Evolutionary conservation across 345 rosid species (phyloP).

Genomic region (Citrus mangshanensis): DNA sequence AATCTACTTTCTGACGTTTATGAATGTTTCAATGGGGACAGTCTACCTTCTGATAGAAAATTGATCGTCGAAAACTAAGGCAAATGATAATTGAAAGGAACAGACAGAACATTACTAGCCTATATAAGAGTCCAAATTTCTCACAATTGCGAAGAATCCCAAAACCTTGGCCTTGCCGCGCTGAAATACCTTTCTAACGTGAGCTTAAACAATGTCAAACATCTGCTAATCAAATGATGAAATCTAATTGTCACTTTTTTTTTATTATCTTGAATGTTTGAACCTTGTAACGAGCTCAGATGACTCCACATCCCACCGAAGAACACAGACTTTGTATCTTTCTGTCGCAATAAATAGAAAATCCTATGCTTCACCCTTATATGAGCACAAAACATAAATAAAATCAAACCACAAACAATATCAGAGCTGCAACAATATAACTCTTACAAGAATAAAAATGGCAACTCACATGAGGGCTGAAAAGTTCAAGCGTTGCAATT

Average conservation of each 20-base stretch:
- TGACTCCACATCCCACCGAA: constrained; percentile 82
- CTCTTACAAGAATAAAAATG: background rate
- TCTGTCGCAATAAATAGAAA: constrained; percentile 70
- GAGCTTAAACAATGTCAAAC: background rate
- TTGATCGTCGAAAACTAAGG: too few relatives aligned
- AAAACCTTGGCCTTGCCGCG: too few relatives aligned
- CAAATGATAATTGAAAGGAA: too few relatives aligned
- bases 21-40: too few relatives aligned
- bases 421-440: background rate
- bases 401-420: background rate
- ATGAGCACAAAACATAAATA: constrained; percentile 11
- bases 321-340: constrained; percentile 84
- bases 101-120: too few relatives aligned
- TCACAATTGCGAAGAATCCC: too few relatives aligned
- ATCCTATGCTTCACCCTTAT: too few relatives aligned
- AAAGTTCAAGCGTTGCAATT: constrained; percentile 87
- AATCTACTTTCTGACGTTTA: too few relatives aligned
- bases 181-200: too few relatives aligned
- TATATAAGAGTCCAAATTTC: too few relatives aligned
- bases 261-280: background rate
- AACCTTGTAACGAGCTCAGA: constrained; percentile 55
- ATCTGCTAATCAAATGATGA: background rate
- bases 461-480: constrained; percentile 85
- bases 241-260: background rate
- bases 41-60: too few relatives aligned